A percentile compares a stretch with the other conserved stretches of the same genome.
Conservation (phyloP, 768 basidiomycete species). For the Pleurotus tuber-regium region DNA sequence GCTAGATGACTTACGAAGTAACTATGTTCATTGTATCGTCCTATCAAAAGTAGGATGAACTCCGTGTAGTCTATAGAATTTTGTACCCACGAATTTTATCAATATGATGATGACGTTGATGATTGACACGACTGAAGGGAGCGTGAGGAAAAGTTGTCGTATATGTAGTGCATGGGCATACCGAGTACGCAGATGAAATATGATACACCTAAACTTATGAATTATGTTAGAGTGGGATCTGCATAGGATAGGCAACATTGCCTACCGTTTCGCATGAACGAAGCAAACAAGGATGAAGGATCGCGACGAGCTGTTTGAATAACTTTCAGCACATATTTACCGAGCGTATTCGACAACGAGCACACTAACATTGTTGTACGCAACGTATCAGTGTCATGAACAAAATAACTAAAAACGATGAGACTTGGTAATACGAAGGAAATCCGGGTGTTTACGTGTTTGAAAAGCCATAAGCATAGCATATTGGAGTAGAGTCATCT, state of each 20-base stretch:
- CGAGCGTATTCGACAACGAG: too few relatives aligned
- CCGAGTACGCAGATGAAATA: background rate
- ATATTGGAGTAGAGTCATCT: background rate
- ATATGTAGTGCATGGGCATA: background rate
- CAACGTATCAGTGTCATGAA: background rate
- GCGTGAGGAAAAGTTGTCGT: background rate
- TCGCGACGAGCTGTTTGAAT: background rate
- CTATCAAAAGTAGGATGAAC: background rate
- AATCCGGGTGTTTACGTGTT: background rate
- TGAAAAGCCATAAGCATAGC: background rate
- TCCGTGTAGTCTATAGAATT: background rate
- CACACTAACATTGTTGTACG: background rate
- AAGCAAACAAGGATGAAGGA: background rate
- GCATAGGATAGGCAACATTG: background rate
- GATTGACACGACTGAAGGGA: background rate
- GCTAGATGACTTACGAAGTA: background rate
- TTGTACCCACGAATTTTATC: background rate
- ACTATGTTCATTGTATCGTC: background rate
- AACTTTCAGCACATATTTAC: too few relatives aligned
- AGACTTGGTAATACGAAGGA: background rate
- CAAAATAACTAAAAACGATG: background rate
- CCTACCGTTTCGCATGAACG: background rate
- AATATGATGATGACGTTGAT: background rate
- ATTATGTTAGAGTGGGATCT: background rate
- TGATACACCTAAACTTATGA: background rate